Evolutionary conservation across 441 rosid genomes (phyloP), one percentile per base, ranked within the genome.

Genomic region (Adansonia rubrostipa): DNA sequence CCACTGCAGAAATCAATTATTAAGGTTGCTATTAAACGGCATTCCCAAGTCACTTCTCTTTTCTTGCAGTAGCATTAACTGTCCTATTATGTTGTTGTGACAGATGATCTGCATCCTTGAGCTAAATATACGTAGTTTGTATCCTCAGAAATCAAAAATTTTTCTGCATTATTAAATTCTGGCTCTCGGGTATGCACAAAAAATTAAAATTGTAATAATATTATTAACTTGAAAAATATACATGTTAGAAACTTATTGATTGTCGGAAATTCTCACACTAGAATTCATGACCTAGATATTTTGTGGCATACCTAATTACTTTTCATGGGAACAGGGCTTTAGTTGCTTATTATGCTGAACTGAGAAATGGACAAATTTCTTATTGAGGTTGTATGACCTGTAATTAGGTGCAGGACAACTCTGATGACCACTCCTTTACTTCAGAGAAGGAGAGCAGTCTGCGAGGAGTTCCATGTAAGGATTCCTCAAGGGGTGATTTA

Each of bases 381-480:
- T 45, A 69, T 47, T 14, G 20, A 17, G 48, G 71, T 70, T 44
- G 51, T 71, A 53, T 65, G 14, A 60, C 24, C 60, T 36, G 11
- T 24, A 68, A 51, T 81, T 76, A 60, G 75, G 48, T 83, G 73
- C 78, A 85, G 88, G 81, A 75, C 50, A 78, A 51, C 51, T 81
- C 77, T 17, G 82, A 78, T 74, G 81, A 80, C 62, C 79, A 67
- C 58, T 81, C 82, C 75, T 44, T 73, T 50, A 75, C 77, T 48
- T 81, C 85, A 50, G 85, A 79, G 68, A 79, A 77, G 56, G 80
- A 80, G 6, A 77, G 77, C 50, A 78, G 77, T 67, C 53, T 67
- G 63, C 80, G 69, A 72, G 83, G 86, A 28, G 80, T 68, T 56
- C 81, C 80, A 40, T 81, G 80, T 80, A 85, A 81, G 79, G 86